Evolutionary conservation across 1,139 yeast species (phyloP).

Genomic region (Candida labiduridarum): DNA sequence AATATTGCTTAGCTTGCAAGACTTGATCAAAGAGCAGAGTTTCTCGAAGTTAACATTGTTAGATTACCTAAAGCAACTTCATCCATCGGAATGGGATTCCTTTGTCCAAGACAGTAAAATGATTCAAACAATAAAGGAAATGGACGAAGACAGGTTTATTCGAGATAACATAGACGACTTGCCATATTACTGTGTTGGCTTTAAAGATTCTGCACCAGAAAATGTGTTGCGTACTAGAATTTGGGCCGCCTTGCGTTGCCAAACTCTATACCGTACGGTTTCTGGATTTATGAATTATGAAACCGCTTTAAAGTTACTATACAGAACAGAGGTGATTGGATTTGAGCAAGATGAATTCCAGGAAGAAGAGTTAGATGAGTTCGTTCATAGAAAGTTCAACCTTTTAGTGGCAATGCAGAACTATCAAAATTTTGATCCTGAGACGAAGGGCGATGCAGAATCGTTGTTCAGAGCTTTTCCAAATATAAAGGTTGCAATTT

Average conservation of each 20-base stretch:
- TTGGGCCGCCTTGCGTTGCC: slow-evolving; percentile 82
- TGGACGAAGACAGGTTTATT: slow-evolving; percentile 22
- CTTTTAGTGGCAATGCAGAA: slow-evolving; percentile 76
- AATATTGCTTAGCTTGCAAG: slow-evolving; percentile 63
- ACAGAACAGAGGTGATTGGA: slow-evolving; percentile 63
- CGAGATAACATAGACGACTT: slow-evolving; percentile 53
- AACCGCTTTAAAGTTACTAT: slow-evolving; percentile 66
- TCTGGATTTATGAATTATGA: slow-evolving; percentile 76
- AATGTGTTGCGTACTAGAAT: slow-evolving; percentile 68
- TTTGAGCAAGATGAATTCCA: slow-evolving; percentile 28
- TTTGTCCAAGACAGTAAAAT: slow-evolving; percentile 69
- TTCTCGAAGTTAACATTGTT: slow-evolving; percentile 66
- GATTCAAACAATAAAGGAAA: slow-evolving; percentile 19
- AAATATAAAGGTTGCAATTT: slow-evolving; percentile 56
- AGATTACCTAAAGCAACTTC: slow-evolving; percentile 72
- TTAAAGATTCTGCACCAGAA: slow-evolving; percentile 62
- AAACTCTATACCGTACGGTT: slow-evolving; percentile 75
- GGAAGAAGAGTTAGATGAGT: slow-evolving; percentile 46
- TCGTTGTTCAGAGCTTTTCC: slow-evolving; percentile 65
- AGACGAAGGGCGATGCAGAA: slow-evolving; percentile 59
- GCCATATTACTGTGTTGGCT: slow-evolving; percentile 74
- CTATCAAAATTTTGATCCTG: slow-evolving; percentile 49
- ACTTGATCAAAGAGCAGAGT: slow-evolving; percentile 62
- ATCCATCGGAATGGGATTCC: slow-evolving; percentile 74
- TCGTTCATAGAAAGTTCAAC: slow-evolving; percentile 66